phyloP scores from a whole-genome alignment of 139 green algal species.

The Picochlorum sp. region DNA sequence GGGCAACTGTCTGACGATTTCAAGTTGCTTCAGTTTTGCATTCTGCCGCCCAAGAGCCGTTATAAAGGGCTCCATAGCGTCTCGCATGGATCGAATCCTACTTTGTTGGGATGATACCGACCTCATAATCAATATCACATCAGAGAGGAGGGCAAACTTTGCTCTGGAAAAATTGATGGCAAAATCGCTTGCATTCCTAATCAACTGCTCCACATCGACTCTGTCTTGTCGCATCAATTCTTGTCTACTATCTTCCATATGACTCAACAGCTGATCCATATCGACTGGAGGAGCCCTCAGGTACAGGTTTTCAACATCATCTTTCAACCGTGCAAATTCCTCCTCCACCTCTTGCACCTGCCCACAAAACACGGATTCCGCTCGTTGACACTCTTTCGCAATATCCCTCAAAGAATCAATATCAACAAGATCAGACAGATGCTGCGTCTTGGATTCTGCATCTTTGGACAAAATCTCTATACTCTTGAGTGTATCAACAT shows the following conservation, averaged over 20 bases:
- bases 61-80: not conserved
- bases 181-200: slow-evolving; percentile 62
- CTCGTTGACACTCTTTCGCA: slow-evolving; percentile 42
- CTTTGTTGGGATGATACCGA: slow-evolving; percentile 65
- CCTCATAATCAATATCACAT: slow-evolving; percentile 72
- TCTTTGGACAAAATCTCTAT: slow-evolving; percentile 5
- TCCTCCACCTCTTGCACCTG: slow-evolving; percentile 59
- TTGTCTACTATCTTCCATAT: slow-evolving; percentile 44
- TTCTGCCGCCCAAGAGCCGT: slow-evolving; percentile 21
- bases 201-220: slow-evolving; percentile 30
- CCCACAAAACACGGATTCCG: slow-evolving; percentile 48
- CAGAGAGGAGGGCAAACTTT: slow-evolving; percentile 64
- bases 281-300: slow-evolving; percentile 64
- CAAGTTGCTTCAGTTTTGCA: slow-evolving; percentile 27
- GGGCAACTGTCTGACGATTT: slow-evolving; percentile 46
- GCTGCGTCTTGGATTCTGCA: not conserved
- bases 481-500: slow-evolving; percentile 53
- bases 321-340: slow-evolving; percentile 53
- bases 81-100: slow-evolving; percentile 72
- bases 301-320: slow-evolving; percentile 76
- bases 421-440: slow-evolving; percentile 56
- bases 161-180: slow-evolving; percentile 6
- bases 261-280: slow-evolving; percentile 49
- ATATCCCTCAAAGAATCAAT: slow-evolving; percentile 48
- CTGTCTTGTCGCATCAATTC: slow-evolving; percentile 46